A percentile compares a stretch with the other conserved stretches of the same genome.
phyloP scores from a whole-genome alignment of 176 grass and related monocot genomes.

The Aegilops umbellulata region DNA sequence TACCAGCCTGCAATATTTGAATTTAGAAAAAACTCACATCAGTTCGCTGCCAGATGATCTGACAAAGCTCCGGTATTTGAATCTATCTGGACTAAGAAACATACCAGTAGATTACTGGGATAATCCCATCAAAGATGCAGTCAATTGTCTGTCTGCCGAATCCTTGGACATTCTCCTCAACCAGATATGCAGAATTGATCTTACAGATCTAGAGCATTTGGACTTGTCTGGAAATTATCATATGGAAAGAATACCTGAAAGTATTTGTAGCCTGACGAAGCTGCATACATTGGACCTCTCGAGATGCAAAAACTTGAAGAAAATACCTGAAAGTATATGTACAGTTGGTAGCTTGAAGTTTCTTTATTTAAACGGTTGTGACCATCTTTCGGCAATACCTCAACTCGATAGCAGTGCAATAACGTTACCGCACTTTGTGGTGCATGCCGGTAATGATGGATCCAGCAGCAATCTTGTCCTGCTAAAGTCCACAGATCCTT shows the following conservation, averaged over 20 bases:
- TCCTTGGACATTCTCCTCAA: too few species aligned
- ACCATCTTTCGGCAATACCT: background rate
- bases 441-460: background rate
- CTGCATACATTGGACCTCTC: background rate
- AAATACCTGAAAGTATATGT: background rate
- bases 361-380: background rate
- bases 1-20: background rate
- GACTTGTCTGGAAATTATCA: background rate
- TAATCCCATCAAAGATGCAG: too few species aligned
- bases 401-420: background rate
- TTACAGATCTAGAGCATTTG: conserved; percentile 22
- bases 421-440: background rate
- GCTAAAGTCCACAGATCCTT: background rate
- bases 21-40: background rate
- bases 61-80: too few species aligned
- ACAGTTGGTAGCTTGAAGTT: background rate
- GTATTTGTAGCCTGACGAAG: background rate
- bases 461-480: background rate
- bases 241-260: background rate
- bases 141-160: too few species aligned
- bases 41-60: too few species aligned
- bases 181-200: too few species aligned
- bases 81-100: too few species aligned
- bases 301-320: background rate
- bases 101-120: too few species aligned